Evolutionary conservation across 345 rosid genomes (phyloP).

Genomic region (Eucalyptus caleyi): DNA sequence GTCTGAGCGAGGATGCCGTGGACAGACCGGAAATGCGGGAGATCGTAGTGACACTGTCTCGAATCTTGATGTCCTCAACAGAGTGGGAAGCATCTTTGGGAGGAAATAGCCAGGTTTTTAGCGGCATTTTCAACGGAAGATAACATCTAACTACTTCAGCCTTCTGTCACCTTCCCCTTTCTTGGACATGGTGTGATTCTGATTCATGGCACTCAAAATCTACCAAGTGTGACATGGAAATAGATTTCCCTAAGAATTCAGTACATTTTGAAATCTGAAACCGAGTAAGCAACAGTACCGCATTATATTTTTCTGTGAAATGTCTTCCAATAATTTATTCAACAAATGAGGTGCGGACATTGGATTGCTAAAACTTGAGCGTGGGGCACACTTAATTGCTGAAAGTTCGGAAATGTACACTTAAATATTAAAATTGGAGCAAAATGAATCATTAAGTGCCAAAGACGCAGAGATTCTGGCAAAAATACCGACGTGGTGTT

Average conservation of each 20-base stretch:
- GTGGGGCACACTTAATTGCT: no score
- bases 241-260: neutral
- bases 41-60: slow-evolving; percentile 17
- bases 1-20: slow-evolving; percentile 36
- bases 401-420: no score
- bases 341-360: no score
- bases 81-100: slow-evolving; percentile 64
- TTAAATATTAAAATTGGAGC: no score
- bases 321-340: neutral
- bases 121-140: slow-evolving; percentile 41
- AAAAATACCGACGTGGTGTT: no score
- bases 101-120: slow-evolving; percentile 48
- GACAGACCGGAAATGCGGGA: slow-evolving; percentile 53
- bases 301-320: neutral
- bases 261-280: neutral
- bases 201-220: neutral
- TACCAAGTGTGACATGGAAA: neutral
- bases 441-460: no score
- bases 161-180: neutral
- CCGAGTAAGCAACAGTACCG: neutral
- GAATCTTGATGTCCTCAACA: slow-evolving; percentile 19
- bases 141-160: neutral
- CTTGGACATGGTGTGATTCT: neutral
- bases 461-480: fast-evolving
- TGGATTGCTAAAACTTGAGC: no score